Evolutionary conservation across 768 basidiomycete species (phyloP).

Genomic region (Psilocybe subaeruginosa): DNA sequence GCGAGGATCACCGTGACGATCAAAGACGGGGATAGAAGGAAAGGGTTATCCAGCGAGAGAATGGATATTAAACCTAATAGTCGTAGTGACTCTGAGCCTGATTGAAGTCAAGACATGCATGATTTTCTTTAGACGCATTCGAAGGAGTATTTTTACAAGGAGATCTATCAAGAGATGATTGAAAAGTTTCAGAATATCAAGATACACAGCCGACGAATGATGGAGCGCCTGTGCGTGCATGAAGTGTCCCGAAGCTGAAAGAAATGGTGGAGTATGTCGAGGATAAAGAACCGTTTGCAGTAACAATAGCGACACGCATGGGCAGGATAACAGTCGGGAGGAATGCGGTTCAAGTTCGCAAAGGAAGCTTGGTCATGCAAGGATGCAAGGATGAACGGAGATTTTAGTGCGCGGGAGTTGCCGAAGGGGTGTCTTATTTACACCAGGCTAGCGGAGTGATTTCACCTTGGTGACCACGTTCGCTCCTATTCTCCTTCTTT

Average conservation of each 20-base stretch:
- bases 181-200: no score
- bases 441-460: background rate
- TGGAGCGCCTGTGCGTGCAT: background rate
- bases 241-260: background rate
- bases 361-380: background rate
- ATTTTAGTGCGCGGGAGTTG: background rate
- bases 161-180: no score
- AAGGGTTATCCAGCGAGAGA: background rate
- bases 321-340: conserved; percentile 1
- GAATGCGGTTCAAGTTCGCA: conserved; percentile 6
- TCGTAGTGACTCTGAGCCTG: no score
- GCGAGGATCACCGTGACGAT: conserved; percentile 4
- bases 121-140: no score
- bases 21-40: background rate
- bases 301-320: background rate
- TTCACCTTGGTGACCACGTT: conserved; percentile 15
- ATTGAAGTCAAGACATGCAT: background rate
- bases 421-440: background rate
- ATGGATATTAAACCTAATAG: background rate
- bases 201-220: no score
- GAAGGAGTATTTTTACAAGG: background rate
- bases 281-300: background rate
- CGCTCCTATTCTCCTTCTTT: conserved; percentile 2
- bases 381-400: background rate
- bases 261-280: background rate